A percentile compares a stretch with the other conserved stretches of the same genome.
Evolutionary conservation across 306 rosid genomes (phyloP).

Genomic region (cucumber (Cucumis sativus)): DNA sequence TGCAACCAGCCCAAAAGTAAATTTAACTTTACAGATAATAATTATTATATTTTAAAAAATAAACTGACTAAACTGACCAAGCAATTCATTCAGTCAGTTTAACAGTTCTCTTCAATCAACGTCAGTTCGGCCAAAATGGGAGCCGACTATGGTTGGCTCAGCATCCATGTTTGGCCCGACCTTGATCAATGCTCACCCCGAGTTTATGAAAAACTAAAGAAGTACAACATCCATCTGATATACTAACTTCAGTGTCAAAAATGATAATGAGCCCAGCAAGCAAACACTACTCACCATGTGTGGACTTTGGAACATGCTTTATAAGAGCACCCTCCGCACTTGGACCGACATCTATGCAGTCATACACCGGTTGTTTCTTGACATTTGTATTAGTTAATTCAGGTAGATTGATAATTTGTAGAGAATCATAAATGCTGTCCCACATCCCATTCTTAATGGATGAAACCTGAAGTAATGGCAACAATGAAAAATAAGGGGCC

Average conservation of each 20-base stretch:
- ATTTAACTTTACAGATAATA: too few relatives aligned
- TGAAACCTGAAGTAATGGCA: slow-evolving; percentile 38
- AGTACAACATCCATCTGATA: not conserved
- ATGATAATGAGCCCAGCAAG: not conserved
- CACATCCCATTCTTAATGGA: slow-evolving; percentile 69
- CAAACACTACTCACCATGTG: slow-evolving; percentile 34
- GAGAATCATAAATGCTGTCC: slow-evolving; percentile 76
- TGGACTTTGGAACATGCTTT: slow-evolving; percentile 15
- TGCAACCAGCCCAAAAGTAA: too few relatives aligned
- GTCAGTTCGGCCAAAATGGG: too few relatives aligned
- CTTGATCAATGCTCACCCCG: too few relatives aligned
- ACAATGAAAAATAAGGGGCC: not conserved
- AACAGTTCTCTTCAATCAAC: too few relatives aligned
- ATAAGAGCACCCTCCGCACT: slow-evolving; percentile 18
- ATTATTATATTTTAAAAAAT: too few relatives aligned
- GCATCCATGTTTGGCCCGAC: too few relatives aligned
- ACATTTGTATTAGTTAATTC: slow-evolving; percentile 25
- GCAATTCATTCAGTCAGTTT: too few relatives aligned
- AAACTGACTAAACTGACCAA: too few relatives aligned
- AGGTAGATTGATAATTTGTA: slow-evolving; percentile 35
- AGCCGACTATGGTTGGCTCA: too few relatives aligned
- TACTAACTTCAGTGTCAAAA: not conserved
- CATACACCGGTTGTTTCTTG: slow-evolving; percentile 30
- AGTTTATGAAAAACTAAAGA: not conserved
- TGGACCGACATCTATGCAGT: slow-evolving; percentile 58